Evolutionary conservation across 2,329 filamentous ascomycete genomes (phyloP), one percentile per base, ranked within the genome.

Genomic region (Rhinocladiella mackenziei): DNA sequence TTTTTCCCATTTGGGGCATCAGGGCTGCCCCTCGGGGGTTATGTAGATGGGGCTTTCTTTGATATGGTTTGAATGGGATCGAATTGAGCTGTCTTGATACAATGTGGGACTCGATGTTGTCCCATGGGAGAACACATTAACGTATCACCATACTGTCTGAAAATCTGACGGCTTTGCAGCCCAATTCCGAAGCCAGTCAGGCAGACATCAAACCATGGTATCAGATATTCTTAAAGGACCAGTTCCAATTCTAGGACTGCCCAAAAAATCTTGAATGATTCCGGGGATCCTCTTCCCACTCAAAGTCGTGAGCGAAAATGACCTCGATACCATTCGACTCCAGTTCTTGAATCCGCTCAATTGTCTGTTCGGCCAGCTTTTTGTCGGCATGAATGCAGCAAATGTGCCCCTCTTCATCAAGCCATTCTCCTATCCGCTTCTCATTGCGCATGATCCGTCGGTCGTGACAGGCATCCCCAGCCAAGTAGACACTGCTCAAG

Each of bases 391-490:
- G 61, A n/a, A 63, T 63, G 35, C 60, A 62, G 17, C 57, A 60
- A 1, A 58, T 42, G 14, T 51, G 42, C 1, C 55, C 57, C 7
- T 56, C 51, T 8, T 39, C 42, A 18, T 62, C 57, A 3, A 38
- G 38, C 60, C 58, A 64, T 34, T 54, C 50, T 3, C 53, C 57
- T 11, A 64, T 63, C 3, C 55, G 45, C 11, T 45, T 54, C 48
- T 63, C 60, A 2, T 58, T 54, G 2, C 48, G 50, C 44, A 65
- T 47, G 10, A 65, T 53, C 5, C 61, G 45, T 20, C 50, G 40
- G 33, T 64, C 58, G 51, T 65, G 62, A 31, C 60, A 64, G 6
- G 60, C 56, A 44, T 65, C 61, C 13, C 61, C 62, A 3, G 56
- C 61, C 9, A 65, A 53, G 39, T 62, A 61, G 4, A 62, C 43